phyloP scores from a whole-genome alignment of 2,329 filamentous ascomycete genomes.

The Celoporthe dispersa region DNA sequence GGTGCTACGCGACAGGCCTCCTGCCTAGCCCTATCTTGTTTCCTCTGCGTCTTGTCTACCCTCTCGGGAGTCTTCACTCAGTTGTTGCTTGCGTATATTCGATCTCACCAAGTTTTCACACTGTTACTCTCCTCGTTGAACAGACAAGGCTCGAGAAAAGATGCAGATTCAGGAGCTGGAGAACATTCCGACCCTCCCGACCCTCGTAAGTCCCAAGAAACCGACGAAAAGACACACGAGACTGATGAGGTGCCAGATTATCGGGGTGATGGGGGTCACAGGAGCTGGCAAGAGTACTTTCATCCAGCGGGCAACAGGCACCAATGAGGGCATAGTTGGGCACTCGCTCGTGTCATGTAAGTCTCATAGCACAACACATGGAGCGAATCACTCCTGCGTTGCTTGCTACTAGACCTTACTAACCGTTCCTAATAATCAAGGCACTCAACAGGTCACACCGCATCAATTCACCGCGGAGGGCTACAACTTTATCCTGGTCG shows the following conservation, averaged over 20 bases:
- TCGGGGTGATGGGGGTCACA: slow-evolving; percentile 2
- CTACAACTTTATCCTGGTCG: slow-evolving; percentile 9
- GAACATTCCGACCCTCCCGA: slow-evolving; percentile 3
- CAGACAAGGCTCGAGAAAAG: not conserved
- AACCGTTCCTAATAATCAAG: not conserved
- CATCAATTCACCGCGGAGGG: slow-evolving; percentile 1
- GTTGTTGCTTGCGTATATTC: not conserved
- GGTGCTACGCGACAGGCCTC: not conserved
- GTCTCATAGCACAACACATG: not conserved
- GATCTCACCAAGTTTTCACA: not conserved
- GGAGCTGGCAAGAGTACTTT: not conserved
- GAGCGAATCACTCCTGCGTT: not conserved
- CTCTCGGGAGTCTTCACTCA: not conserved
- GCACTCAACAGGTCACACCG: not conserved
- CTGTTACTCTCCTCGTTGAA: not conserved
- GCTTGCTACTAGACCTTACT: not conserved
- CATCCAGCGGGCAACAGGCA: slow-evolving; percentile 1
- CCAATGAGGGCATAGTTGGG: slow-evolving; percentile 4
- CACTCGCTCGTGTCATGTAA: slow-evolving; percentile 11
- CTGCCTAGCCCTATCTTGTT: not conserved
- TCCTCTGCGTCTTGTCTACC: not conserved
- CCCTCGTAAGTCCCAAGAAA: not conserved
- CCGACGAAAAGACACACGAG: not conserved
- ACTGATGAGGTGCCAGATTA: not conserved
- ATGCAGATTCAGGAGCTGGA: slow-evolving; percentile 1